These are phyloP conservation scores for Crepidotus variabilis DNA, from an alignment of 768 basidiomycete genomes.

Conservation along the genomic window DNA sequence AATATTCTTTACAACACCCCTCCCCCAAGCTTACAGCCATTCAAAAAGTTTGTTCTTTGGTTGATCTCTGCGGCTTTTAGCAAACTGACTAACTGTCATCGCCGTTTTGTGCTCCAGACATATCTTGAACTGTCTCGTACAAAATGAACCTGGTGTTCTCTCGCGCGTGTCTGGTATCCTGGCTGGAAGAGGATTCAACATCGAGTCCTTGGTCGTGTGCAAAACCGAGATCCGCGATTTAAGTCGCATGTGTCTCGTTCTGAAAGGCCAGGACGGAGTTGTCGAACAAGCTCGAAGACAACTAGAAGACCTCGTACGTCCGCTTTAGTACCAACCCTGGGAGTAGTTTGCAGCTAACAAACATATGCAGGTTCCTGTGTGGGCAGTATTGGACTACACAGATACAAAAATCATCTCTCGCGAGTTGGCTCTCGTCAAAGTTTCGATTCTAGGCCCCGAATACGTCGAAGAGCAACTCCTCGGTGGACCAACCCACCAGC, in stretches of 20 bases:
- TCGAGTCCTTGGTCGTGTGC: conserved; percentile 97
- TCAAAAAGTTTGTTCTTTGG: conserved; percentile 68
- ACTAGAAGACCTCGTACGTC: conserved; percentile 89
- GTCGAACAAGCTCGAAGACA: conserved; percentile 96
- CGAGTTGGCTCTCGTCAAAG: conserved; percentile 92
- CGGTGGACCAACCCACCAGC: conserved; percentile 82
- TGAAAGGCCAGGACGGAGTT: conserved; percentile 95
- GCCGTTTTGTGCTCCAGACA: conserved; percentile 51
- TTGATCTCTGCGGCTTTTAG: not conserved
- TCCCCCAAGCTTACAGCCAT: conserved; percentile 86
- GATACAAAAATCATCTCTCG: conserved; percentile 87
- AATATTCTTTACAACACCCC: conserved; percentile 98
- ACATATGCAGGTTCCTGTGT: conserved; percentile 82
- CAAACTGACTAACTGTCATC: conserved; percentile 1
- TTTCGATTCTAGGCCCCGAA: conserved; percentile 96
- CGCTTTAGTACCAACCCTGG: not conserved
- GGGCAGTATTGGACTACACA: conserved; percentile 99
- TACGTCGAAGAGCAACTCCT: conserved; percentile 90
- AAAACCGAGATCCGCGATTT: conserved; percentile 96
- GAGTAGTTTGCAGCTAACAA: not conserved
- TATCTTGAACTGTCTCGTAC: conserved; percentile 94
- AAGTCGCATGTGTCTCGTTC: conserved; percentile 96
- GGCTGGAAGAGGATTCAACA: conserved; percentile 96
- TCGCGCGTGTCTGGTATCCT: conserved; percentile 97
- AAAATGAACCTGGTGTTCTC: conserved; percentile 99